Conservation (phyloP, 139 green algal species). For the Monoraphidium neglectum region DNA sequence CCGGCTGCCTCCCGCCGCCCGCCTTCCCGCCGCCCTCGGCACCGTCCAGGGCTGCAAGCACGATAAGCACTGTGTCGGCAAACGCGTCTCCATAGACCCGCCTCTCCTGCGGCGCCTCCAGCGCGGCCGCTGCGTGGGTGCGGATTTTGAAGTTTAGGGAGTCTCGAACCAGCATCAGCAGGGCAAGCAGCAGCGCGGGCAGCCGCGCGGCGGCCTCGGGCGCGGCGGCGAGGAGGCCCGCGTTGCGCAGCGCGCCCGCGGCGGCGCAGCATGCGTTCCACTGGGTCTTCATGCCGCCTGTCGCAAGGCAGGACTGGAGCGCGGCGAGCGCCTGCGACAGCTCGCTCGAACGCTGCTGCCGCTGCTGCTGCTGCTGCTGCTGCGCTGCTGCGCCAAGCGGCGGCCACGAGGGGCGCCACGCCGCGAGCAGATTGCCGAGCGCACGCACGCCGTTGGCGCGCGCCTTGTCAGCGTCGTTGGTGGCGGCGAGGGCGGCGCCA, state of each 20-base stretch:
- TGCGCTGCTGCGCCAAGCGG: background rate
- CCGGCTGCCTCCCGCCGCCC: background rate
- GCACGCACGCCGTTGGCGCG: constrained; percentile 57
- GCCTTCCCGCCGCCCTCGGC: background rate
- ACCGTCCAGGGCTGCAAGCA: constrained; percentile 42
- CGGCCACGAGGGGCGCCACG: constrained; percentile 19
- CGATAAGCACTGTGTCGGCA: constrained; percentile 46
- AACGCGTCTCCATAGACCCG: constrained; percentile 41
- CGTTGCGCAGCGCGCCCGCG: constrained; percentile 40
- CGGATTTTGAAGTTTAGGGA: constrained; percentile 73
- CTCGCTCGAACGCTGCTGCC: constrained; percentile 5
- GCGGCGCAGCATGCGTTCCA: constrained; percentile 65
- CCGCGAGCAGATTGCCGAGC: constrained; percentile 50
- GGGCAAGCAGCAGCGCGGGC: constrained; percentile 43
- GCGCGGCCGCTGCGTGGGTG: constrained; percentile 58
- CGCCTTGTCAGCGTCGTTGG: constrained; percentile 65
- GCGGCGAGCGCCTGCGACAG: constrained; percentile 31
- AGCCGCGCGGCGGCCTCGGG: constrained; percentile 3
- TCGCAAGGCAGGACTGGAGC: constrained; percentile 55
- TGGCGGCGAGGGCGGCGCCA: constrained; percentile 32
- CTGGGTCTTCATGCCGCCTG: constrained; percentile 65
- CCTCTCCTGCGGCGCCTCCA: constrained; percentile 37
- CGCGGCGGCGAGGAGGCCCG: background rate
- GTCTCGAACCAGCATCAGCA: constrained; percentile 65
- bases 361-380: background rate